Conservation (phyloP, 2,329 filamentous ascomycete genomes). For the Calonectria ilicicola region DNA sequence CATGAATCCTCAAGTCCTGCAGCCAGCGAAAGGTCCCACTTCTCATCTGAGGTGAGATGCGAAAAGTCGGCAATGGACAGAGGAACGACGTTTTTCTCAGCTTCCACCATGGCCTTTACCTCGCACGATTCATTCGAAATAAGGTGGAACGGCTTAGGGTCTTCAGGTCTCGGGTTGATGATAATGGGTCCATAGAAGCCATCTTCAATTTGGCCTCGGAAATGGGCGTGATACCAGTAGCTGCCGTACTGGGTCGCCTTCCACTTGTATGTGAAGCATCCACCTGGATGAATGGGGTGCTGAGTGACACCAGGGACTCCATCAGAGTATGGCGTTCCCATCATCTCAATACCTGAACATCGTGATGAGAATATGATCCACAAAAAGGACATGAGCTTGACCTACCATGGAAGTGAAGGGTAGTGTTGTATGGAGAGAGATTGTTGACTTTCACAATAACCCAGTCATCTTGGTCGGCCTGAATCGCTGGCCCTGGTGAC, state of each 20-base stretch:
- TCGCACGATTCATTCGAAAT: slow-evolving; percentile 54
- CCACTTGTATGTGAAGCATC: slow-evolving; percentile 65
- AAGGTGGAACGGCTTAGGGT: slow-evolving; percentile 59
- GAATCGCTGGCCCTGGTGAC: slow-evolving; percentile 71
- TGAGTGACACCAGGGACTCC: slow-evolving; percentile 70
- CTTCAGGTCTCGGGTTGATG: slow-evolving; percentile 53
- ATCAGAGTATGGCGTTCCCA: slow-evolving; percentile 69
- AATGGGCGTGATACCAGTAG: slow-evolving; percentile 73
- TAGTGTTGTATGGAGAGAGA: slow-evolving; percentile 58
- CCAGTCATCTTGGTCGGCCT: slow-evolving; percentile 63
- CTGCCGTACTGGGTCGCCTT: slow-evolving; percentile 67
- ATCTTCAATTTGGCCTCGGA: slow-evolving; percentile 67
- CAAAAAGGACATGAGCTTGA: rapidly evolving
- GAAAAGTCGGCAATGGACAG: slow-evolving; percentile 69
- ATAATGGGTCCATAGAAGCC: slow-evolving; percentile 69
- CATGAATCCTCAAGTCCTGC: slow-evolving; percentile 64
- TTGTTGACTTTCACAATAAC: slow-evolving; percentile 61
- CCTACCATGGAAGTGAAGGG: slow-evolving; percentile 63
- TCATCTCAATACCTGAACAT: slow-evolving; percentile 60
- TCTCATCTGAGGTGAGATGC: slow-evolving; percentile 63
- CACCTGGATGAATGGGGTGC: slow-evolving; percentile 60
- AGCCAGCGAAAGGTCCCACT: slow-evolving; percentile 56
- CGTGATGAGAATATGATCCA: neutral
- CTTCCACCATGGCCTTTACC: slow-evolving; percentile 58
- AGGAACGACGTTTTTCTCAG: slow-evolving; percentile 59